Base-by-base conservation (phyloP, 2,329 filamentous ascomycete species). In the Penicillium sp. region DNA sequence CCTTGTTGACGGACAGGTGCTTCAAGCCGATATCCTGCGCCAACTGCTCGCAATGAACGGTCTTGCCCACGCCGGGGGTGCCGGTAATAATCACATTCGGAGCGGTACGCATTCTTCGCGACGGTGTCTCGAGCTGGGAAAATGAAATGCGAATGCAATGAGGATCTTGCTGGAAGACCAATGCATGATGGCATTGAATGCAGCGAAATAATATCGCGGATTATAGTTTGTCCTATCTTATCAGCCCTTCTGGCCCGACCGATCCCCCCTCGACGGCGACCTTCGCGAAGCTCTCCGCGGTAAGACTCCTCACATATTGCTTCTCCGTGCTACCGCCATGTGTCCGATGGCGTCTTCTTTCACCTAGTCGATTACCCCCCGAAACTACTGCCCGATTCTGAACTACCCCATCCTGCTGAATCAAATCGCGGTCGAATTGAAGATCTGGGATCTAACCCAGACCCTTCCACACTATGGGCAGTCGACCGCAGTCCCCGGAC, bases 61-160 rank as follows among this genome's bases (percentile, higher is more conserved):
- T 96, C 78, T 99, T 99, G 67, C 94, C 94, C 23, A 95, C 91
- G 49, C 94, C 94, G 0, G 94, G 94, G 17, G 94, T 99, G 59
- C 94, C 94, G 33, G 94, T 97, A 60, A 99, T 82, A 62, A 99
- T 88, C 66, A 99, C 91, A 73, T 97, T 99, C 24, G 94, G 94
- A 37, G 64, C 66, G 7, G 64, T 64, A 52, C 73, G 67, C 72
- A 74, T 75, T 7, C 33, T 66, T 45, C 47, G 51, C 42, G 27
- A 55, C 17, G 17, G 17, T 32, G 13, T 32, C 5, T 6, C 17
- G 30, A 5, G 30, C 3, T 27, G 15, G 15, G 12, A 26, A 36
- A 23, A 20, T 17, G 17, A 32, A 36, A 29, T 15, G 8, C 17
- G 18, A 15, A 45, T n/a, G n/a, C 36, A 46, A 30, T 36, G 27